Evolutionary conservation across 768 basidiomycete species (phyloP).

Genomic region (Cystobasidiopsis lactophilus): DNA sequence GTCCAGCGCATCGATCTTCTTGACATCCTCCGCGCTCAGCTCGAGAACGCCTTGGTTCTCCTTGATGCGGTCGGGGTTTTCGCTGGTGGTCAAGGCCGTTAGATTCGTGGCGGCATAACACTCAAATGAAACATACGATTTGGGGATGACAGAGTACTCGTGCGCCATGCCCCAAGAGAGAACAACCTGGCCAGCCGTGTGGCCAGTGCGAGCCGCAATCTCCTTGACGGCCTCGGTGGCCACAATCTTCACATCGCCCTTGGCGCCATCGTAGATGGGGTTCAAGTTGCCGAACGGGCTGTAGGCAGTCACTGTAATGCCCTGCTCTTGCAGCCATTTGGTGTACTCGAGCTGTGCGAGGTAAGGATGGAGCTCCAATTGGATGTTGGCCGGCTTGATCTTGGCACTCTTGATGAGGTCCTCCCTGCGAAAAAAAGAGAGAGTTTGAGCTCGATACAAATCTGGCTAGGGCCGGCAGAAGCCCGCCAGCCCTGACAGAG

Average conservation of each 20-base stretch:
- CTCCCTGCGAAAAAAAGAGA: too few species aligned
- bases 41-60: slow-evolving; percentile 8
- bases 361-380: neutral
- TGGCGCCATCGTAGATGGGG: slow-evolving; percentile 9
- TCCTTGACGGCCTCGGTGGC: slow-evolving; percentile 3
- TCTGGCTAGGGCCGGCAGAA: too few species aligned
- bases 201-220: slow-evolving; percentile 4
- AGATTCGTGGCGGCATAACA: neutral
- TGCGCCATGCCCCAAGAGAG: slow-evolving; percentile 7
- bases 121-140: neutral
- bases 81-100: neutral
- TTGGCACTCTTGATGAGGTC: neutral
- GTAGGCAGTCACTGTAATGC: slow-evolving; percentile 10
- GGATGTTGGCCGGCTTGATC: neutral
- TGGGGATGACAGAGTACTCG: slow-evolving; percentile 7
- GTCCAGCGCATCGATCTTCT: slow-evolving; percentile 8
- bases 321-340: slow-evolving; percentile 6
- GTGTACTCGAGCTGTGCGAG: slow-evolving; percentile 5
- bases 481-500: too few species aligned
- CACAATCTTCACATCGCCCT: slow-evolving; percentile 4
- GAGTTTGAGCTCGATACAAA: too few species aligned
- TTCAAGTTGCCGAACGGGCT: slow-evolving; percentile 6
- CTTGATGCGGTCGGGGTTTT: slow-evolving; percentile 4
- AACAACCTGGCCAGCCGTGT: slow-evolving; percentile 7
- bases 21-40: slow-evolving; percentile 8